These are phyloP conservation scores for Aristolochia contorta DNA, from an alignment of 164 flowering plant species.

Conservation along the genomic window DNA sequence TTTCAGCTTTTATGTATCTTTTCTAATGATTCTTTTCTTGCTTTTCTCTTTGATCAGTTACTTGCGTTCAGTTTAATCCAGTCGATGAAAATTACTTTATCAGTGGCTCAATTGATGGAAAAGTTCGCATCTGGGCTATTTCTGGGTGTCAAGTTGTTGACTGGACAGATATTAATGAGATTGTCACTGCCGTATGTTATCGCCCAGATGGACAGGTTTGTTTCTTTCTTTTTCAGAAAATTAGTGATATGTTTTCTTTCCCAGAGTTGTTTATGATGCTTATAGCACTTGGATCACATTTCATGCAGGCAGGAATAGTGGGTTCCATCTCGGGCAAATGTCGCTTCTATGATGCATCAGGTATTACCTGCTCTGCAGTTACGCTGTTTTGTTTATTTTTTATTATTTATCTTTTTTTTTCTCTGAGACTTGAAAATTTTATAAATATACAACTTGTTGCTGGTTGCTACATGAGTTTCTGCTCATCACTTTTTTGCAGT, in stretches of 20 bases:
- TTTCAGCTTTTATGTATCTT: background rate
- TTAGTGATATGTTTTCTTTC: background rate
- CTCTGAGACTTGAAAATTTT: too few species aligned
- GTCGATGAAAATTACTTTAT: slow-evolving; percentile 75
- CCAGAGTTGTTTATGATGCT: slow-evolving; percentile 1
- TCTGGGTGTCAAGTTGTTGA: slow-evolving; percentile 61
- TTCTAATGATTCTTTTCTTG: slow-evolving; percentile 2
- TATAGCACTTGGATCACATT: slow-evolving; percentile 4
- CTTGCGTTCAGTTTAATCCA: slow-evolving; percentile 80
- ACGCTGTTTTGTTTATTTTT: background rate
- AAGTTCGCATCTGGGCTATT: slow-evolving; percentile 82
- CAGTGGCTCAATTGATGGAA: slow-evolving; percentile 93
- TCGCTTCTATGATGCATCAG: slow-evolving; percentile 56
- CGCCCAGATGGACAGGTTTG: slow-evolving; percentile 82
- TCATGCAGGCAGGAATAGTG: slow-evolving; percentile 61
- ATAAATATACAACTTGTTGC: too few species aligned
- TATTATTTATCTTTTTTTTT: too few species aligned
- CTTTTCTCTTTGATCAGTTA: slow-evolving; percentile 43
- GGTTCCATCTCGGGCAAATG: slow-evolving; percentile 71
- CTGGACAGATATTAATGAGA: slow-evolving; percentile 71
- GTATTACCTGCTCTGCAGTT: slow-evolving; percentile 18
- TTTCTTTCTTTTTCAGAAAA: background rate
- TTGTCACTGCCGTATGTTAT: slow-evolving; percentile 77
- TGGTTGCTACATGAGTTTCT: too few species aligned
- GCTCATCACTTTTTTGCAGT: too few species aligned